These are phyloP conservation scores for Fusarium kyushuense DNA, from an alignment of 2,329 filamentous ascomycete species.

Conservation along the genomic window DNA sequence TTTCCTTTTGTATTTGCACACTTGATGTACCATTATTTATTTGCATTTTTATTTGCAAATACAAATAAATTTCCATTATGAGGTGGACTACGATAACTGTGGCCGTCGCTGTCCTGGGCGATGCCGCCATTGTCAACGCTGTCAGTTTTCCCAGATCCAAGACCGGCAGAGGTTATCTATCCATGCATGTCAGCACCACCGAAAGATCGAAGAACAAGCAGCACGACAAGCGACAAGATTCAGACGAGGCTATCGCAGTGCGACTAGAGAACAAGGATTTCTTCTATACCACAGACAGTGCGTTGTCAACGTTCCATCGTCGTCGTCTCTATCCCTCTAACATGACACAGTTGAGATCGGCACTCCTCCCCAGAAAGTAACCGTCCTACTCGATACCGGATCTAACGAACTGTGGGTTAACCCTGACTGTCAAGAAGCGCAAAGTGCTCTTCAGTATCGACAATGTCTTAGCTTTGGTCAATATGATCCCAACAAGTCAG, in stretches of 20 bases:
- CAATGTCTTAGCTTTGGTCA: conserved; percentile 58
- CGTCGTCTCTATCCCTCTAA: not conserved
- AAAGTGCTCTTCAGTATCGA: conserved; percentile 48
- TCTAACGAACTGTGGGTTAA: conserved; percentile 69
- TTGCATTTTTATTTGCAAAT: too few relatives aligned
- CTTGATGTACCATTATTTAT: not conserved
- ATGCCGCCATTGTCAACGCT: conserved; percentile 24
- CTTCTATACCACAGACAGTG: conserved; percentile 56
- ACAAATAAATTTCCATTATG: conserved; percentile 26
- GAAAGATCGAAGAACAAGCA: conserved; percentile 45
- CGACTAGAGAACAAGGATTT: conserved; percentile 53
- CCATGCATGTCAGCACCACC: conserved; percentile 53
- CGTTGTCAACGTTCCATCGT: conserved; percentile 38
- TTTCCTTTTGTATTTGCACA: not conserved
- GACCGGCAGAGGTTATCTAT: conserved; percentile 54
- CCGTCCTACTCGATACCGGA: conserved; percentile 64
- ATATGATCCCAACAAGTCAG: conserved; percentile 59
- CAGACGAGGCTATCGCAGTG: conserved; percentile 47
- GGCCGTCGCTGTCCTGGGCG: conserved; percentile 29
- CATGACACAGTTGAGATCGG: conserved; percentile 57
- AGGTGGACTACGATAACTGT: conserved; percentile 43
- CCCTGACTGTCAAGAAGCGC: conserved; percentile 59
- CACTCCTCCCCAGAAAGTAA: conserved; percentile 57
- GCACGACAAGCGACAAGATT: conserved; percentile 36
- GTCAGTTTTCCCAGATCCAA: conserved; percentile 48